Conservation (phyloP, 1,139 yeast species). For the Hansenula sp. region DNA sequence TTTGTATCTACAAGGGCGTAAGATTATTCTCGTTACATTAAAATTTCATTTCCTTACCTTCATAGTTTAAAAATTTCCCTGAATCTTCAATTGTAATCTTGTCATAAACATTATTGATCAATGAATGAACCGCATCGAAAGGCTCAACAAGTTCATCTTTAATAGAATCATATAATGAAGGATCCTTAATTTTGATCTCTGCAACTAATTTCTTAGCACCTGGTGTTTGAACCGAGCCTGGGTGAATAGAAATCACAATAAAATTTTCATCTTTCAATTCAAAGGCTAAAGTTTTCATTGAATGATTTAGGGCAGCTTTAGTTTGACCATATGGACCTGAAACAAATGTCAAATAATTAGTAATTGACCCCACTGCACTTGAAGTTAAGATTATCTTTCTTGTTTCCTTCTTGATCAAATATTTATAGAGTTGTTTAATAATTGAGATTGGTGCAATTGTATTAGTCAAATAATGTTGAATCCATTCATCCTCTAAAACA, state of each 20-base stretch:
- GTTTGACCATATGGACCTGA: slow-evolving; percentile 28
- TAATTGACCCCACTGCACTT: background rate
- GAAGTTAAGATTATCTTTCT: background rate
- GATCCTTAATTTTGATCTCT: slow-evolving; percentile 21
- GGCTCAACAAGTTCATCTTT: background rate
- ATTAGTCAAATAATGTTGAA: background rate
- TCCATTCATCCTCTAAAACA: background rate
- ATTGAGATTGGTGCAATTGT: background rate
- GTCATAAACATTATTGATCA: background rate
- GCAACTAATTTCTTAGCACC: slow-evolving; percentile 19
- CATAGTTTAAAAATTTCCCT: background rate
- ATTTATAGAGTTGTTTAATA: background rate
- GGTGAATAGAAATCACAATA: slow-evolving; percentile 26
- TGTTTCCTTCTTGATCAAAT: background rate
- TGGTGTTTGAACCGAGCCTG: slow-evolving; percentile 24
- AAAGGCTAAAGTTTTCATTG: slow-evolving; percentile 20
- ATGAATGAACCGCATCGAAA: too few species aligned
- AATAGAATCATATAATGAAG: too few species aligned
- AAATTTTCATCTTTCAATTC: slow-evolving; percentile 24
- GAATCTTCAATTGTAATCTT: background rate
- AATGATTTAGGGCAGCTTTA: slow-evolving; percentile 31
- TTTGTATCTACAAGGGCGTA: too few species aligned
- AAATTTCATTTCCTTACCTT: too few species aligned
- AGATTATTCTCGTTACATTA: too few species aligned
- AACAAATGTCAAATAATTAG: slow-evolving; percentile 8